Evolutionary conservation across 441 rosid species (phyloP).

Genomic region (Eruca vesicaria): DNA sequence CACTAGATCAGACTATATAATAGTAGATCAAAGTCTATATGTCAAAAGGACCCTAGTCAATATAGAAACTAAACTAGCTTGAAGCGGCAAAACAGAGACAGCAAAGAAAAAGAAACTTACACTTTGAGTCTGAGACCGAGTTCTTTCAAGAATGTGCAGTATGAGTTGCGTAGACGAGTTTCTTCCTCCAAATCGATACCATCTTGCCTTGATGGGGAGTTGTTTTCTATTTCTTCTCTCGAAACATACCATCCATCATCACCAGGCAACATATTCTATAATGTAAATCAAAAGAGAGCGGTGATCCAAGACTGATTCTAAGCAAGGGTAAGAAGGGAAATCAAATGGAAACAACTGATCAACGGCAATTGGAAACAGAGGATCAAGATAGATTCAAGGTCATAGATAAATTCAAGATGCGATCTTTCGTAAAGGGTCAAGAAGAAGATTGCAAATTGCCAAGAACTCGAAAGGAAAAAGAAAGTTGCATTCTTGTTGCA

Average conservation of each 20-base stretch:
- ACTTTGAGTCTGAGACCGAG: conserved; percentile 77
- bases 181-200: conserved; percentile 72
- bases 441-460: not conserved
- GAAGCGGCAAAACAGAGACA: not conserved
- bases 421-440: not conserved
- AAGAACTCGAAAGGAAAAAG: not conserved
- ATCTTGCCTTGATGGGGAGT: conserved; percentile 73
- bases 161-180: conserved; percentile 69
- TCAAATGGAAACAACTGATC: too few relatives aligned
- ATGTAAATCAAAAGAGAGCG: not conserved
- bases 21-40: not conserved
- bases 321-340: too few relatives aligned
- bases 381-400: too few relatives aligned
- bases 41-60: not conserved
- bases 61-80: not conserved
- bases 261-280: not conserved
- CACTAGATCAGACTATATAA: too few relatives aligned
- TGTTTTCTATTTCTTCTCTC: conserved; percentile 73
- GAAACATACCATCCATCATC: conserved; percentile 52
- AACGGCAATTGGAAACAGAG: too few relatives aligned
- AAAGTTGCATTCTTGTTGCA: not conserved
- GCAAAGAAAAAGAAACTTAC: conserved; percentile 36
- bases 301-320: not conserved
- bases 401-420: not conserved
- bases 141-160: conserved; percentile 72